Percentiles rank a stretch among this genome's conserved stretches.
These are phyloP conservation scores for Chrysoporthe puriensis DNA, from an alignment of 2,329 filamentous ascomycete species.

Conservation along the genomic window DNA sequence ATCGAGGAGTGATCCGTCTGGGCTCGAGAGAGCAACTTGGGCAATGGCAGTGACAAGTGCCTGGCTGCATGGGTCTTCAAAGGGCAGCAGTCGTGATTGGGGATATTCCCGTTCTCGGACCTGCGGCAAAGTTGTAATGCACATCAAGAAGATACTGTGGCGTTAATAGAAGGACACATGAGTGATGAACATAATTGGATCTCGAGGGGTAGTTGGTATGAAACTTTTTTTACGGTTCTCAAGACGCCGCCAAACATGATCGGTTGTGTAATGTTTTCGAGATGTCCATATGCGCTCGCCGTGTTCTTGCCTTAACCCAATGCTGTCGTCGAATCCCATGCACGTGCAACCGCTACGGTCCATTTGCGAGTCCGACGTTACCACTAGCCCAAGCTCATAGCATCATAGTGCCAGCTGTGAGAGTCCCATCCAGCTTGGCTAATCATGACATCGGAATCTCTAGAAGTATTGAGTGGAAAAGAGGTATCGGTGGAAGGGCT, in stretches of 20 bases:
- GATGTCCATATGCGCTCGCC: not conserved
- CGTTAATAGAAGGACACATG: constrained; percentile 10
- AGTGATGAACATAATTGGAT: constrained; percentile 2
- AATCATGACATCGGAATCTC: not conserved
- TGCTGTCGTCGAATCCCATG: not conserved
- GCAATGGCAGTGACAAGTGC: not conserved
- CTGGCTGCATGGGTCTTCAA: not conserved
- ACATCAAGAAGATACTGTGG: constrained; percentile 10
- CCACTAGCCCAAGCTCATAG: not conserved
- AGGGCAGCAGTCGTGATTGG: not conserved
- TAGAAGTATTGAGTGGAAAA: not conserved
- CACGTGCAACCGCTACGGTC: not conserved
- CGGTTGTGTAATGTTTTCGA: not conserved
- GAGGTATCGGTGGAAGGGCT: not conserved
- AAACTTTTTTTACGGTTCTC: no score
- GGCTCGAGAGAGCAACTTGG: not conserved
- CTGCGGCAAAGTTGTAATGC: constrained; percentile 6
- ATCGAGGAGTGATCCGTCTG: not conserved
- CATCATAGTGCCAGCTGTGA: not conserved
- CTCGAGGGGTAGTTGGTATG: not conserved
- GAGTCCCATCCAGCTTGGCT: not conserved
- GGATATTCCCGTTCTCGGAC: not conserved
- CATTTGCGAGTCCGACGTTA: not conserved
- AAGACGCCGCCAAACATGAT: no score
- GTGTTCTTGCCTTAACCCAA: not conserved